Evolutionary conservation across 164 flowering plant genomes (phyloP), one percentile per base, ranked within the genome.

Genomic region (Vitis rotundifolia): DNA sequence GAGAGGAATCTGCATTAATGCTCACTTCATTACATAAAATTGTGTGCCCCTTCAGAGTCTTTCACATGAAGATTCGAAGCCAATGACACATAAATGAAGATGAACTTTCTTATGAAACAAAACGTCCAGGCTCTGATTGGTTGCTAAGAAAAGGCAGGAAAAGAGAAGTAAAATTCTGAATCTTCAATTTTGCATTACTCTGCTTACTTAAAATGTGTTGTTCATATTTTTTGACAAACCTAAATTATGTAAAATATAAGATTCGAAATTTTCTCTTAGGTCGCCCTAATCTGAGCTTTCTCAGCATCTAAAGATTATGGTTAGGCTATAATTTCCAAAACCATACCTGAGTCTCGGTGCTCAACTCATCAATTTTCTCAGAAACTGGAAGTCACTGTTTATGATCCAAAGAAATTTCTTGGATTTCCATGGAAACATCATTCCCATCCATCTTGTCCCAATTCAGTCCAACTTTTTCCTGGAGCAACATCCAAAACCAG

Each of bases 41-140:
- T 16, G 50, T 15, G 44, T 89, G 88, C 18, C 81, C 88, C 81
- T 81, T 89, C 75, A 91, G 69, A 61, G 61, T 61, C 94, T 92
- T 77, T 31, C 5, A 31, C 44, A 31, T 31, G 44, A 31, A 31
- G 44, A 31, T 31, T 31, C 7, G 3, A 31, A 31, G 44, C 2
- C 44, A 2, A 0, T 31, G 44, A 31, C 44, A 31, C 2, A 31
- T 31, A 31, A 31, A 6, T 31, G 44, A 31, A 22, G 44, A 31
- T 31, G 44, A 31, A 31, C 2, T 31, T 31, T 31, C 44, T 31
- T 31, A 31, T 31, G 7, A 31, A 0, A 31, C 44, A 31, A 31
- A 4, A 31, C 7, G 7, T 31, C 44, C 58, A 54, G 58, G 16
- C 22, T 26, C 44, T 31, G 44, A 31, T 31, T 31, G 44, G 5